A percentile compares a stretch with the other conserved stretches of the same genome.
These are phyloP conservation scores for Mortierella antarctica DNA, from an alignment of 192 early-diverging fungal genomes.

Conservation along the genomic window DNA sequence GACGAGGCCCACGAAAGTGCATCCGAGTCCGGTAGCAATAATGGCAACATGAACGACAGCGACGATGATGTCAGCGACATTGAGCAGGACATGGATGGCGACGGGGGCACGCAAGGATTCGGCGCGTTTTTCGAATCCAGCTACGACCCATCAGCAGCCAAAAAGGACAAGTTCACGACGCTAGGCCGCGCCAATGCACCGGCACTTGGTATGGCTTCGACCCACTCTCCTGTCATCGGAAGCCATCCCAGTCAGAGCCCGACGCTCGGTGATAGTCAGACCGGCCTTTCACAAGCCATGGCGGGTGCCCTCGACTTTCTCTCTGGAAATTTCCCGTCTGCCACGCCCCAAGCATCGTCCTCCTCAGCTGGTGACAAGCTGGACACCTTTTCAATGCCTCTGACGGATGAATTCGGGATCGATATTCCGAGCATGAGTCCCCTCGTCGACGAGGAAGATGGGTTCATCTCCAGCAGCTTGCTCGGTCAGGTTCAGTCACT, in stretches of 20 bases:
- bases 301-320: conserved; percentile 11
- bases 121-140: conserved; percentile 25
- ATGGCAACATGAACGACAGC: conserved; percentile 2
- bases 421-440: too few species aligned
- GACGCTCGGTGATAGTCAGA: neutral
- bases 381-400: too few species aligned
- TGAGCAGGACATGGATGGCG: neutral
- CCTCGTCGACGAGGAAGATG: too few species aligned
- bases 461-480: too few species aligned
- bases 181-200: conserved; percentile 2
- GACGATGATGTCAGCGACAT: conserved; percentile 8
- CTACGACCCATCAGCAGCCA: conserved; percentile 1
- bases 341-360: too few species aligned
- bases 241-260: conserved; percentile 1
- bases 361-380: too few species aligned
- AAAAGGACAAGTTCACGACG: neutral
- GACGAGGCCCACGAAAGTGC: neutral
- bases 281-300: neutral
- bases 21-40: neutral
- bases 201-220: neutral
- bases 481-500: too few species aligned
- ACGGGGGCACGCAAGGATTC: conserved; percentile 9
- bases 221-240: neutral
- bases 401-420: too few species aligned
- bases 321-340: conserved; percentile 3